phyloP scores from a whole-genome alignment of 2,329 filamentous ascomycete genomes.

The Arthroderma uncinatum region DNA sequence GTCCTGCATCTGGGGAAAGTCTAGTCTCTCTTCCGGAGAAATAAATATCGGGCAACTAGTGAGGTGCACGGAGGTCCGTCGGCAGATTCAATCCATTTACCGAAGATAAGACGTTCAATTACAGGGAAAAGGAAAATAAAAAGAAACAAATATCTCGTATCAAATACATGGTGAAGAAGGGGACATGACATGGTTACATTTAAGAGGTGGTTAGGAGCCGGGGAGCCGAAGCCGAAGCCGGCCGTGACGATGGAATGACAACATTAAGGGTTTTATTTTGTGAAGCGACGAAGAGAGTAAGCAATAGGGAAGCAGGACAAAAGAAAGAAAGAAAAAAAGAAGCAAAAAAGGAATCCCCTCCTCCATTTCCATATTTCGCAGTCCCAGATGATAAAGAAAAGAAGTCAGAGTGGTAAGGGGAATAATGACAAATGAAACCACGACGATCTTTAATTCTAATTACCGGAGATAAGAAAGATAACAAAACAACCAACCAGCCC shows the following conservation, averaged over 20 bases:
- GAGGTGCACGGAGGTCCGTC: not conserved
- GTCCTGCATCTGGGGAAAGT: not conserved
- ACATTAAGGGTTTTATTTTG: not conserved
- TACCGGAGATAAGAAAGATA: slow-evolving; percentile 2
- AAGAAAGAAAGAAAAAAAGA: not conserved
- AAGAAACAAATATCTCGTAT: slow-evolving; percentile 7
- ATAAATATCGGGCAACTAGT: not conserved
- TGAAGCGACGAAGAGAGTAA: not conserved
- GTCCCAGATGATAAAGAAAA: not conserved
- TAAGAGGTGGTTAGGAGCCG: slow-evolving; percentile 2
- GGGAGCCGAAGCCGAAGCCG: slow-evolving; percentile 2
- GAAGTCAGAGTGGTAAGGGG: slow-evolving; percentile 12
- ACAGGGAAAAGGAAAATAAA: not conserved
- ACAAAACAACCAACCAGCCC: not conserved
- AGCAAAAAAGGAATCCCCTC: not conserved
- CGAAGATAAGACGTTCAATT: not conserved
- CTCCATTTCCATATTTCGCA: not conserved
- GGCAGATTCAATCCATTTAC: not conserved
- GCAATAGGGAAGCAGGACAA: not conserved
- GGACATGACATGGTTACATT: not conserved
- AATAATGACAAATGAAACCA: slow-evolving; percentile 13
- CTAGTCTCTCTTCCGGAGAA: not conserved
- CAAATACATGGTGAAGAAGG: slow-evolving; percentile 4
- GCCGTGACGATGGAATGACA: slow-evolving; percentile 4
- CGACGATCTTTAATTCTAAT: slow-evolving; percentile 2